Percentiles rank a stretch among this genome's conserved stretches.
These are phyloP conservation scores for Echeveria elegans DNA, from an alignment of 164 flowering plant species.

Conservation along the genomic window DNA sequence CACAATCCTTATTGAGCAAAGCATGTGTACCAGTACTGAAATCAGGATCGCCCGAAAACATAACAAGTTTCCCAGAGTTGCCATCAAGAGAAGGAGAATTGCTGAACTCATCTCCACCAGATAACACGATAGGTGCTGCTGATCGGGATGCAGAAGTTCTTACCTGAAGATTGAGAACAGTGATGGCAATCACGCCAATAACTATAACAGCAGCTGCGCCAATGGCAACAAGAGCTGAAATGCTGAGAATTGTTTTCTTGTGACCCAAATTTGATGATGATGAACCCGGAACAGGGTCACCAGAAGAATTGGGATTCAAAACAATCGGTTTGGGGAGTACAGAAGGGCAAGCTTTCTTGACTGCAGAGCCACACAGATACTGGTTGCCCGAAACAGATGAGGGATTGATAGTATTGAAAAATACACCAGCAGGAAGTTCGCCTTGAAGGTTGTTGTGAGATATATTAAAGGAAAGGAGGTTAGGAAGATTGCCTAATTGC, in stretches of 20 bases:
- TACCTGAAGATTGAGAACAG: constrained; percentile 72
- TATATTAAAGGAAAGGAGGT: constrained; percentile 56
- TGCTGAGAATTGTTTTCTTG: constrained; percentile 78
- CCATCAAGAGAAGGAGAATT: constrained; percentile 66
- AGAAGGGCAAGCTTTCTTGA: constrained; percentile 67
- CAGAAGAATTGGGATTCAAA: constrained; percentile 73
- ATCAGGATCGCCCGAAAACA: constrained; percentile 85
- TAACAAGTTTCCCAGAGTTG: constrained; percentile 80
- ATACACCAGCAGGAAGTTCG: constrained; percentile 81
- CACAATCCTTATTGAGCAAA: constrained; percentile 80
- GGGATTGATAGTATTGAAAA: constrained; percentile 74
- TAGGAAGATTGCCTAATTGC: constrained; percentile 68
- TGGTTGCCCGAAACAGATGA: constrained; percentile 72
- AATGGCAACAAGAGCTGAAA: constrained; percentile 89
- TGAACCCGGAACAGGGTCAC: constrained; percentile 31
- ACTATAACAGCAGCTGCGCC: constrained; percentile 86
- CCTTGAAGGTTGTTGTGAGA: constrained; percentile 82
- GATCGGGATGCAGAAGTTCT: constrained; percentile 57
- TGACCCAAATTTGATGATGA: constrained; percentile 39
- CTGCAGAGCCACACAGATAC: constrained; percentile 70
- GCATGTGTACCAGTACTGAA: constrained; percentile 73
- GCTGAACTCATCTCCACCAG: constrained; percentile 64
- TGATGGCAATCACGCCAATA: constrained; percentile 73
- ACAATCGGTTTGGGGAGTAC: constrained; percentile 93
- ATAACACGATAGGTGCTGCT: constrained; percentile 42